phyloP scores from a whole-genome alignment of 495 filamentous ascomycete species.

The Melanomma pulvis-pyrius region DNA sequence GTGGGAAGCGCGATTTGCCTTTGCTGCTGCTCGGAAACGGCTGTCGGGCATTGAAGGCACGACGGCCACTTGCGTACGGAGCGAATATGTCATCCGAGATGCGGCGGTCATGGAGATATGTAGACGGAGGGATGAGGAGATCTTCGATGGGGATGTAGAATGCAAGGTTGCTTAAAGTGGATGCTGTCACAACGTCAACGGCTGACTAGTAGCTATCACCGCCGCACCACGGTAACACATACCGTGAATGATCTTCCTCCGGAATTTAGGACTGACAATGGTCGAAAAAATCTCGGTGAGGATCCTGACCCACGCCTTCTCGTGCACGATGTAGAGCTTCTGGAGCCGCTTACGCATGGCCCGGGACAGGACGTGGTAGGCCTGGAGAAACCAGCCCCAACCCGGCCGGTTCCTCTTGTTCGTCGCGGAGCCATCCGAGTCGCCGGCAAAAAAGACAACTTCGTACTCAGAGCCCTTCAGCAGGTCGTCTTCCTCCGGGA shows the following conservation, averaged over 20 bases:
- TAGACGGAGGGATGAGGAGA: constrained; percentile 55
- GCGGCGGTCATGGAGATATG: constrained; percentile 57
- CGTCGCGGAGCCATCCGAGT: constrained; percentile 45
- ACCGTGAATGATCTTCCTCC: constrained; percentile 60
- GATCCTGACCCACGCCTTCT: constrained; percentile 59
- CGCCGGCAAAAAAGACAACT: constrained; percentile 59
- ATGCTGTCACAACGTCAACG: constrained; percentile 44
- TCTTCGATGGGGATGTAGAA: constrained; percentile 54
- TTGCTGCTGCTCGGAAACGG: constrained; percentile 49
- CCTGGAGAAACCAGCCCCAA: constrained; percentile 62
- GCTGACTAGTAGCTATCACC: background rate
- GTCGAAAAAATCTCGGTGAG: constrained; percentile 60
- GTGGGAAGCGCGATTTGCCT: constrained; percentile 51
- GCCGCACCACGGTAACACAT: constrained; percentile 21
- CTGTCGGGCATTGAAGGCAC: constrained; percentile 50
- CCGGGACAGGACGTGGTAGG: constrained; percentile 57
- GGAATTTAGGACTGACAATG: constrained; percentile 60
- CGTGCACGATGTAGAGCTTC: constrained; percentile 60
- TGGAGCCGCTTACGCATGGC: constrained; percentile 57
- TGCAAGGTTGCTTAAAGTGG: constrained; percentile 52
- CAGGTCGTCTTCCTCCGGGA: constrained; percentile 59
- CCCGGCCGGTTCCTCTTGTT: constrained; percentile 53
- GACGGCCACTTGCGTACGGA: constrained; percentile 52
- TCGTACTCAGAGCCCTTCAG: constrained; percentile 56
- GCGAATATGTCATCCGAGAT: constrained; percentile 52